Evolutionary conservation across 768 basidiomycete species (phyloP), one percentile per base, ranked within the genome.

Genomic region (Tephrocybe sp.): DNA sequence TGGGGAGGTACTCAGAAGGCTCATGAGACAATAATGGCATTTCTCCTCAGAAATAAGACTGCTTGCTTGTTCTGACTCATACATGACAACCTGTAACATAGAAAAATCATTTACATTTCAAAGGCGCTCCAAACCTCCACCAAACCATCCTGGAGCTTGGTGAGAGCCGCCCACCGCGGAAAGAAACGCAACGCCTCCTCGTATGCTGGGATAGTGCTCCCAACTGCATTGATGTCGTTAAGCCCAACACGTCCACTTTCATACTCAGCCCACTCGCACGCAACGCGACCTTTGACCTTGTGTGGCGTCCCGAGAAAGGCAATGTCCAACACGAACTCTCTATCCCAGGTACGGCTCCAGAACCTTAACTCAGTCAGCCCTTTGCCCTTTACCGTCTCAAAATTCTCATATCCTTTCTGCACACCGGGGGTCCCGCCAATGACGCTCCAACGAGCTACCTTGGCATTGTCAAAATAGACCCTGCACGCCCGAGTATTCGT

Each of bases 131-230:
- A 73, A 18, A 66, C 86, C 62, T 86, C 84, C 21, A 87, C 84
- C 47, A 88, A 62, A 1, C 79, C 85, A 53, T 80, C 77, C 3
- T 70, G 65, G 47, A 64, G 56, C 68, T 86, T 87, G 4, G 79
- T 78, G 40, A 79, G 78, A n/a, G 73, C 72, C 9, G 77, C 83
- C 88, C 88, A 90, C 40, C 75, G 68, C 17, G 88, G 88, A 51
- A 88, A 63, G 63, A 85, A 86, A 6, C 65, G 61, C 6, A 88
- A 61, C 23, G 80, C 76, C 61, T 90, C 88, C 62, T 89, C 86
- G 40, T 80, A 71, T 2, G 87, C 86, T 4, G 88, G 87, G 17
- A 90, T 86, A 67, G 72, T 77, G 9, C 85, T 88, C n/a, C n/a
- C n/a, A n/a, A n/a, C n/a, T n/a, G n/a, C n/a, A 48, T 85, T 86